phyloP scores from a whole-genome alignment of 164 flowering plant species.

The Santalum album region DNA sequence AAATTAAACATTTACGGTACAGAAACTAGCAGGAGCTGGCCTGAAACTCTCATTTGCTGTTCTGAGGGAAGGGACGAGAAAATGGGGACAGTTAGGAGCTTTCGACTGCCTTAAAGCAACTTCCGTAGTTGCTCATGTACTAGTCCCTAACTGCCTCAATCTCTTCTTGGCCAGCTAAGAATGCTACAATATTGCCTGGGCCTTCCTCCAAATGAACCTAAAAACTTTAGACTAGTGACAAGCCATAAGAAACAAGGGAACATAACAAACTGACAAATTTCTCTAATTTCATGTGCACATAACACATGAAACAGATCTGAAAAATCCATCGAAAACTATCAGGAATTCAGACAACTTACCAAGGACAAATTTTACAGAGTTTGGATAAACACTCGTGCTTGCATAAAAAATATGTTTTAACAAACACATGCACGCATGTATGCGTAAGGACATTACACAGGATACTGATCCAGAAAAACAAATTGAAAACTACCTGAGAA shows the following conservation, averaged over 20 bases:
- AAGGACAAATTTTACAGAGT: too few relatives aligned
- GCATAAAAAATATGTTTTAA: too few relatives aligned
- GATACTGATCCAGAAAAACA: too few relatives aligned
- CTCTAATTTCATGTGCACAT: not conserved
- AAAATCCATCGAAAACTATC: too few relatives aligned
- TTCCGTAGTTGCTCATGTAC: slow-evolving; percentile 44
- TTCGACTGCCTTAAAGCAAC: slow-evolving; percentile 46
- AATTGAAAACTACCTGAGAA: too few relatives aligned
- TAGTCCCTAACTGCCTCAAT: slow-evolving; percentile 79
- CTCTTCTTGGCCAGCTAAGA: slow-evolving; percentile 97
- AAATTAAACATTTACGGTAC: slow-evolving; percentile 50
- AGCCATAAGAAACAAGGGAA: not conserved
- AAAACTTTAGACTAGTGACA: slow-evolving; percentile 4
- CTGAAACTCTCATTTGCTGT: slow-evolving; percentile 68
- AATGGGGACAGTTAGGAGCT: slow-evolving; percentile 53
- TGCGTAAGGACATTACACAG: too few relatives aligned
- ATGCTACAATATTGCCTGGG: slow-evolving; percentile 87
- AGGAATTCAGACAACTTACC: too few relatives aligned
- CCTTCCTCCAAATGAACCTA: slow-evolving; percentile 87
- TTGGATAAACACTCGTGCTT: too few relatives aligned
- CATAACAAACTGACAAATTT: not conserved
- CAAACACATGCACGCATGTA: too few relatives aligned
- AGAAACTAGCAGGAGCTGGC: slow-evolving; percentile 68
- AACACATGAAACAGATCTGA: not conserved
- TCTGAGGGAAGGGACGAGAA: slow-evolving; percentile 94